A percentile compares a stretch with the other conserved stretches of the same genome.
phyloP scores from a whole-genome alignment of 106 monocot genomes.

The Allium sativum region DNA sequence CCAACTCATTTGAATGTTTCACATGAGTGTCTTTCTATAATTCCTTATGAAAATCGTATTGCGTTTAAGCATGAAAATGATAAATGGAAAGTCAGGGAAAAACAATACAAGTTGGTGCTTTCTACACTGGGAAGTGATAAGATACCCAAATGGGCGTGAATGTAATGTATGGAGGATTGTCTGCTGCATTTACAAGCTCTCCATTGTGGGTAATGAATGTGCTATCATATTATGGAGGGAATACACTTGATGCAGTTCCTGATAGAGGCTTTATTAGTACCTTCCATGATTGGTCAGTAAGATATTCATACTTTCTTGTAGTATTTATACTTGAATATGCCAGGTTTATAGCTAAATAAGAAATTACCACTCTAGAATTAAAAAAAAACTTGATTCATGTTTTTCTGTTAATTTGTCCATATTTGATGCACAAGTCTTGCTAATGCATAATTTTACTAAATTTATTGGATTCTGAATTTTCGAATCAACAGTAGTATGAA shows the following conservation, averaged over 20 bases:
- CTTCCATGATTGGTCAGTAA: slow-evolving; percentile 72
- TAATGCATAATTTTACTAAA: too few relatives aligned
- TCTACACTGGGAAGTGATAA: slow-evolving; percentile 54
- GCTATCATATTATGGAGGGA: slow-evolving; percentile 57
- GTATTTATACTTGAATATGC: slow-evolving; percentile 31
- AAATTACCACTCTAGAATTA: too few relatives aligned
- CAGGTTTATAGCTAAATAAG: too few relatives aligned
- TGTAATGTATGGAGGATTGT: slow-evolving; percentile 70
- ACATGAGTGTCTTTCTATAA: slow-evolving; percentile 36
- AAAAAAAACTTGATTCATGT: too few relatives aligned
- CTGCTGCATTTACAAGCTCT: slow-evolving; percentile 37
- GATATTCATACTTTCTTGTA: slow-evolving; percentile 30
- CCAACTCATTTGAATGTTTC: slow-evolving; percentile 42
- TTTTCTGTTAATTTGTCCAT: too few relatives aligned
- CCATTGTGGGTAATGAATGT: slow-evolving; percentile 87
- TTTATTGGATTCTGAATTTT: too few relatives aligned
- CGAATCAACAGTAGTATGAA: too few relatives aligned
- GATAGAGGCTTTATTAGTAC: slow-evolving; percentile 74
- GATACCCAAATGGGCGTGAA: slow-evolving; percentile 83
- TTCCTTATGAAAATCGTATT: slow-evolving; percentile 42
- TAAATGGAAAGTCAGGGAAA: slow-evolving; percentile 57
- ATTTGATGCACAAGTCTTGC: too few relatives aligned
- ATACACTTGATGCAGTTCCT: slow-evolving; percentile 53
- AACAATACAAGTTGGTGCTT: slow-evolving; percentile 57
- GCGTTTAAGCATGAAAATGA: slow-evolving; percentile 63